Conservation (phyloP, 352 stramenopile species). For the Globisporangium takayamanum region DNA sequence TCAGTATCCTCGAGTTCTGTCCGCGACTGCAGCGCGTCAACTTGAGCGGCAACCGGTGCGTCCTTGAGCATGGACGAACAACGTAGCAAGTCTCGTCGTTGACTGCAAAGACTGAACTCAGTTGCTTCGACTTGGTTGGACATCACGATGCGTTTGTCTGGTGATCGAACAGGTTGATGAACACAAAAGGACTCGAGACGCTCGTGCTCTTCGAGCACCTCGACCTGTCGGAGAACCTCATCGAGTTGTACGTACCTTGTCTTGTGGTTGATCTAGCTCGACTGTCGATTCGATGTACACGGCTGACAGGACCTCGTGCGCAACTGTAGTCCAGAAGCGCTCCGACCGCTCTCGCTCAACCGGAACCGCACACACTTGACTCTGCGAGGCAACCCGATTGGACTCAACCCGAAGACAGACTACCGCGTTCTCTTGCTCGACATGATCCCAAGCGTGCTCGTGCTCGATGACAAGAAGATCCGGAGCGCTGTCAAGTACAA, state of each 20-base stretch:
- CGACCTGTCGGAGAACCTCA: constrained; percentile 71
- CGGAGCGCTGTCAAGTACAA: constrained; percentile 40
- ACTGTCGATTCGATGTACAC: background rate
- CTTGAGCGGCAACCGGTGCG: constrained; percentile 62
- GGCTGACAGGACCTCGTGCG: background rate
- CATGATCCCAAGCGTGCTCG: constrained; percentile 65
- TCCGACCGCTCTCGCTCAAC: constrained; percentile 60
- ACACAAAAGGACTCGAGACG: constrained; percentile 61
- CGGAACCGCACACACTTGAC: constrained; percentile 60
- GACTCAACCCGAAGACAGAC: constrained; percentile 37
- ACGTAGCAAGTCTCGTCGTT: background rate
- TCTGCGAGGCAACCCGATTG: constrained; percentile 62
- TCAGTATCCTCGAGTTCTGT: constrained; percentile 61
- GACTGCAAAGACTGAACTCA: background rate
- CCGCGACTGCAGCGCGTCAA: constrained; percentile 51
- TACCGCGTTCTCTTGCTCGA: constrained; percentile 65
- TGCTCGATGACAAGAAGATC: constrained; percentile 77
- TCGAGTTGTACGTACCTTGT: constrained; percentile 45
- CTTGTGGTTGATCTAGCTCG: background rate
- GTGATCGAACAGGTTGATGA: constrained; percentile 26
- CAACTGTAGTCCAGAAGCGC: constrained; percentile 41
- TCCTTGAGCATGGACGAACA: no score
- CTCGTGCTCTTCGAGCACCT: constrained; percentile 52
- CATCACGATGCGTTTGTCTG: background rate
- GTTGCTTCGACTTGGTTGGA: background rate